A percentile compares a stretch with the other conserved stretches of the same genome.
Conservation (phyloP, 2,329 filamentous ascomycete genomes). For the Dryadomyces sulphureus region DNA sequence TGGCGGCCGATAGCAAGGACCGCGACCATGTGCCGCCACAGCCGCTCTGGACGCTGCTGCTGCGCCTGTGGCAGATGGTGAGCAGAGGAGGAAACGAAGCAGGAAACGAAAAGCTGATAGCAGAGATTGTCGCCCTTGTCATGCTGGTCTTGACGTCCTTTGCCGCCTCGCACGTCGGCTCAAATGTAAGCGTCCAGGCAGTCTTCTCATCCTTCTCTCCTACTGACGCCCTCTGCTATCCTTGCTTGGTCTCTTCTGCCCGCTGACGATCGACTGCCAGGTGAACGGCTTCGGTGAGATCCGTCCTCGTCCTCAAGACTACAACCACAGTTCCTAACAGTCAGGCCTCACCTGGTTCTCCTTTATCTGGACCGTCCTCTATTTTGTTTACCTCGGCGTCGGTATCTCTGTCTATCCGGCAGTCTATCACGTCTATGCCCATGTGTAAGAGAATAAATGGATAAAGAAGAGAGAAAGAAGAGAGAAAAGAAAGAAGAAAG, state of each 20-base stretch:
- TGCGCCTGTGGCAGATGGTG: slow-evolving; percentile 10
- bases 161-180: slow-evolving; percentile 7
- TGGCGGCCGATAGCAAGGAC: slow-evolving; percentile 6
- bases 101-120: background rate
- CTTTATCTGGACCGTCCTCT: slow-evolving; percentile 11
- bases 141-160: slow-evolving; percentile 9
- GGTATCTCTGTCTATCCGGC: slow-evolving; percentile 4
- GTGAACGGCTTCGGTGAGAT: background rate
- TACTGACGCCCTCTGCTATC: background rate
- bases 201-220: background rate
- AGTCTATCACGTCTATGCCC: slow-evolving; percentile 9
- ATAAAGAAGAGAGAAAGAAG: too few species aligned
- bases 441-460: slow-evolving; percentile 10
- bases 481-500: too few species aligned
- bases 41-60: slow-evolving; percentile 10
- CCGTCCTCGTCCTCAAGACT: too few species aligned
- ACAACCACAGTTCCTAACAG: background rate
- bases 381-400: slow-evolving; percentile 10
- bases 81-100: background rate
- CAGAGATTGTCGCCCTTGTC: slow-evolving; percentile 7
- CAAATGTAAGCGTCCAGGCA: slow-evolving; percentile 2
- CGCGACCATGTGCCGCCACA: slow-evolving; percentile 9
- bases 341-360: slow-evolving; percentile 10
- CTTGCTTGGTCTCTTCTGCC: background rate
- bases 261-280: background rate